Evolutionary conservation across 352 stramenopile genomes (phyloP).

Genomic region (Phytophthora sp.): DNA sequence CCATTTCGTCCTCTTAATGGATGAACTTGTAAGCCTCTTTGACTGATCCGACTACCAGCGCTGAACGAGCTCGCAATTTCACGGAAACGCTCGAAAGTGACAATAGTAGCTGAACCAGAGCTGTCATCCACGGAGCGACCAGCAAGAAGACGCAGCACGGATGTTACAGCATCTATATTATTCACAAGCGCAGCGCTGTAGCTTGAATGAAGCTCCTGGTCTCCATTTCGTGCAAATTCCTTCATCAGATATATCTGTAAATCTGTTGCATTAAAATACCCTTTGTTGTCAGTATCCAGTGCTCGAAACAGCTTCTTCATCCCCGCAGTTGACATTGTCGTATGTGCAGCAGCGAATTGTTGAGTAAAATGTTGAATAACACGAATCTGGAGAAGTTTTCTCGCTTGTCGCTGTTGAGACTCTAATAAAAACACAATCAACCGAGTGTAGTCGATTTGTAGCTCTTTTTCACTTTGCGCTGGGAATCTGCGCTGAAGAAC

Average conservation of each 20-base stretch:
- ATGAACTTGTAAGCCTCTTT: background rate
- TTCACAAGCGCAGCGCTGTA: slow-evolving; percentile 10
- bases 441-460: slow-evolving; percentile 51
- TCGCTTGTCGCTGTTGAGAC: slow-evolving; percentile 34
- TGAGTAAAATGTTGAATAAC: slow-evolving; percentile 36
- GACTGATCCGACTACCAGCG: background rate
- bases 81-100: slow-evolving; percentile 34
- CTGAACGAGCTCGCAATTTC: slow-evolving; percentile 14
- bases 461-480: background rate
- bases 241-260: slow-evolving; percentile 30
- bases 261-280: slow-evolving; percentile 49
- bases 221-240: background rate
- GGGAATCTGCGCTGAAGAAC: slow-evolving; percentile 51
- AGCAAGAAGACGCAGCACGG: slow-evolving; percentile 24
- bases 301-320: slow-evolving; percentile 42
- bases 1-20: background rate
- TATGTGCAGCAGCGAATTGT: slow-evolving; percentile 11
- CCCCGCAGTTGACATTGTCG: slow-evolving; percentile 32
- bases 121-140: background rate
- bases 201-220: background rate
- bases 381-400: slow-evolving; percentile 27
- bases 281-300: slow-evolving; percentile 51
- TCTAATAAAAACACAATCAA: slow-evolving; percentile 61
- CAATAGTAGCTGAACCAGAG: background rate
- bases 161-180: slow-evolving; percentile 25